phyloP scores from a whole-genome alignment of 1,284 basidiomycete genomes.

The Schizophyllum amplum region DNA sequence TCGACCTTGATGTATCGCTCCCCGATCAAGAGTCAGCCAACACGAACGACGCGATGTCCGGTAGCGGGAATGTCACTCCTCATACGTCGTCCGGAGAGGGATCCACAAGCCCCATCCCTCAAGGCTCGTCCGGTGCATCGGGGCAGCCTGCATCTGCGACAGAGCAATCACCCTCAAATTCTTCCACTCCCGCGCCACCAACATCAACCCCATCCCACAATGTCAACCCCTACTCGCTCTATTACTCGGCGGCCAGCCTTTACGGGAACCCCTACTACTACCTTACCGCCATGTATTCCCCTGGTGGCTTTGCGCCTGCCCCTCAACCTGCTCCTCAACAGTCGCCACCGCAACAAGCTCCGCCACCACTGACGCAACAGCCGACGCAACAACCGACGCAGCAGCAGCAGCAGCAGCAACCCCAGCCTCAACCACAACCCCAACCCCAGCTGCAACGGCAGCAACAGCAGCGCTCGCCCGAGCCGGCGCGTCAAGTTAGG shows the following conservation, averaged over 20 bases:
- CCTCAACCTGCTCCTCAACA: background rate
- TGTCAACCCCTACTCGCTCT: background rate
- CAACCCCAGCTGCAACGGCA: too few species aligned
- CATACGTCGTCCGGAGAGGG: too few species aligned
- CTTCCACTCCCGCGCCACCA: background rate
- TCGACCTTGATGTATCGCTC: too few species aligned
- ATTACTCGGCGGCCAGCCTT: background rate
- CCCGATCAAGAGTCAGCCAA: too few species aligned
- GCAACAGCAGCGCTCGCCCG: background rate
- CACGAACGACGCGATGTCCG: too few species aligned
- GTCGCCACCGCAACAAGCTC: background rate
- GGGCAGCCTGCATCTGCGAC: background rate
- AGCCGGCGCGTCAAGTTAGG: slow-evolving; percentile 18
- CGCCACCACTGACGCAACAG: too few species aligned
- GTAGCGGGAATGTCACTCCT: too few species aligned
- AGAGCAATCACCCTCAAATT: background rate
- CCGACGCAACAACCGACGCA: too few species aligned
- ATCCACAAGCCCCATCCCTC: background rate
- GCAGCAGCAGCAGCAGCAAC: too few species aligned
- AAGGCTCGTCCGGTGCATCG: background rate
- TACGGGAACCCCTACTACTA: background rate
- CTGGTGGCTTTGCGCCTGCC: background rate
- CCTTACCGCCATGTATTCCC: background rate
- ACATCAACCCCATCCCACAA: background rate
- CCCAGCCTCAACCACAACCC: background rate